Base-by-base conservation (phyloP, 2,329 filamentous ascomycete genomes). In the Aquanectria penicillioides region DNA sequence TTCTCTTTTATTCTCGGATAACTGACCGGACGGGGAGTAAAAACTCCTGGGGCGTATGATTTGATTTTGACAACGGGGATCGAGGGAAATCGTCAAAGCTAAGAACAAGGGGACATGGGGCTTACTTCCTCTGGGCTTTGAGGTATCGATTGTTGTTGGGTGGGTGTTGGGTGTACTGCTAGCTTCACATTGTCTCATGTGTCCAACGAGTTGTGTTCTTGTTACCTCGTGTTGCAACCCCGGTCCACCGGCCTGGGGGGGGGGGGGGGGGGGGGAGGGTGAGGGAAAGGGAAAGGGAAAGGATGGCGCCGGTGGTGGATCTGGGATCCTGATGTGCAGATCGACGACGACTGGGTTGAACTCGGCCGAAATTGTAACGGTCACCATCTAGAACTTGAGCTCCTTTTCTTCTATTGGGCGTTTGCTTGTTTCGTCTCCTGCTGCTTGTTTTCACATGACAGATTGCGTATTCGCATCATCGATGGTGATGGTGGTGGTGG, bases 91-190 rank as follows among this genome's bases (percentile, higher is more conserved):
- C n/a, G n/a, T n/a, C n/a, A n/a, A n/a, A n/a, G n/a, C n/a, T n/a
- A n/a, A n/a, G n/a, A n/a, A n/a, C n/a, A n/a, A n/a, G n/a, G n/a
- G n/a, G n/a, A n/a, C n/a, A n/a, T n/a, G n/a, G n/a, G n/a, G n/a
- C n/a, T n/a, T n/a, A n/a, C n/a, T n/a, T n/a, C n/a, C 31, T 46
- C 52, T 51, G 63, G 55, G 62, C 37, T 23, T 57, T 33, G 43
- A 61, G 61, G 50, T 48, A 50, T 58, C 54, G 54, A 44, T 49
- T 67, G 64, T 47, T 53, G 55, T 54, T 54, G 54, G 52, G 58
- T 59, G 9, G 64, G 65, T 58, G 65, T 66, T 68, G 47, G 57
- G 37, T 59, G 57, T 66, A 41, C 13, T 13, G 38, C 26, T 41
- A 41, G 38, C 11, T 22, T 41, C 38, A 13, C 38, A 41, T 41